These are phyloP conservation scores for Backusella mclennaniae DNA, from an alignment of 192 early-diverging fungal genomes.

Conservation along the genomic window DNA sequence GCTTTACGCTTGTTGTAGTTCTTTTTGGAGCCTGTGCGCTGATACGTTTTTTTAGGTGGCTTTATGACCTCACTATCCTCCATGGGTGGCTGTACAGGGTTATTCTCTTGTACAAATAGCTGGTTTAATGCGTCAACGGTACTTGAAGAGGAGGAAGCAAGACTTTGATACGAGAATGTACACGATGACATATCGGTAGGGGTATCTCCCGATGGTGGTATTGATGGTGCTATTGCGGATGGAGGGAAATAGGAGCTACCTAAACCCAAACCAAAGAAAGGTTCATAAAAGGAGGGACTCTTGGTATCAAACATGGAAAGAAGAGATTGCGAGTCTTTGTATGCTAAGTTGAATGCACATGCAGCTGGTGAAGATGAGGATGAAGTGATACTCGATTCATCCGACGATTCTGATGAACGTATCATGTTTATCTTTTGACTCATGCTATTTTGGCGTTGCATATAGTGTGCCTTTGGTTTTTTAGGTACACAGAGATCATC, in stretches of 20 bases:
- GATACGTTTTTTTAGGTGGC: not conserved
- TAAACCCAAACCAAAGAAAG: slow-evolving; percentile 12
- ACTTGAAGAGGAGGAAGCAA: not conserved
- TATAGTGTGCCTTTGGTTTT: not conserved
- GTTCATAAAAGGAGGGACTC: slow-evolving; percentile 29
- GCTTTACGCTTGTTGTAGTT: not conserved
- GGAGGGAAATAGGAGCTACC: not conserved
- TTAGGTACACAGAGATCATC: slow-evolving; percentile 23
- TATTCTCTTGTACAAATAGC: not conserved
- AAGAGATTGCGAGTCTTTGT: slow-evolving; percentile 17
- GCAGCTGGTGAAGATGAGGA: slow-evolving; percentile 38
- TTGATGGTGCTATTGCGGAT: not conserved
- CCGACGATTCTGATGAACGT: slow-evolving; percentile 32
- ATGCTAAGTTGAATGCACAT: slow-evolving; percentile 39
- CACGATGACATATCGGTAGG: slow-evolving; percentile 3
- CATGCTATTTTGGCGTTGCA: not conserved
- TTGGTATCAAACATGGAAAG: slow-evolving; percentile 35
- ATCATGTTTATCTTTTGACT: slow-evolving; percentile 14
- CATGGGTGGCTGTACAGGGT: not conserved
- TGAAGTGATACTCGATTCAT: slow-evolving; percentile 30
- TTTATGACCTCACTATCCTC: not conserved
- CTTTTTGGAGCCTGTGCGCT: not conserved
- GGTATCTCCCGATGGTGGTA: not conserved
- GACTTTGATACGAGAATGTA: slow-evolving; percentile 3
- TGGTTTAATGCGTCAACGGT: not conserved